These are phyloP conservation scores for Bromus sterilis DNA, from an alignment of 176 grass and related monocot genomes.

Conservation along the genomic window DNA sequence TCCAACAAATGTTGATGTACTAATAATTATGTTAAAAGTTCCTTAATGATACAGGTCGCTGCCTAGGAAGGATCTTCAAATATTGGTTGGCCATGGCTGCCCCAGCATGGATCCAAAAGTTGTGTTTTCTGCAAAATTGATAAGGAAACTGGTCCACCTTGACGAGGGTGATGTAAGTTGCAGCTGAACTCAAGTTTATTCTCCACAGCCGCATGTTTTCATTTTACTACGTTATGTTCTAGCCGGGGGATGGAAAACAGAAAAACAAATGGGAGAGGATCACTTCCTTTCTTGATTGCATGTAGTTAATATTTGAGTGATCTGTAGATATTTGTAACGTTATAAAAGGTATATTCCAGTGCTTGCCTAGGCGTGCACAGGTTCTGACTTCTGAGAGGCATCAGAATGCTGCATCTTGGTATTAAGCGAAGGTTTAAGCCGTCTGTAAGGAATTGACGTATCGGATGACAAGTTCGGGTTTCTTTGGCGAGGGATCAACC, in stretches of 20 bases:
- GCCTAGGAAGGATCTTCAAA: slow-evolving; percentile 81
- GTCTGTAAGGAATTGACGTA: not conserved
- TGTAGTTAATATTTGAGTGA: not conserved
- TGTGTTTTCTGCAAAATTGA: slow-evolving; percentile 88
- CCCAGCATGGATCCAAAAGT: slow-evolving; percentile 72
- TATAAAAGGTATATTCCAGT: not conserved
- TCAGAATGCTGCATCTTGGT: not conserved
- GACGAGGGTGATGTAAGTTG: slow-evolving; percentile 93
- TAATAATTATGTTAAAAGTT: slow-evolving; percentile 14
- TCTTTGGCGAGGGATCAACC: not conserved
- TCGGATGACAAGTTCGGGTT: not conserved
- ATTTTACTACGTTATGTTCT: not conserved
- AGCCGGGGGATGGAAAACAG: not conserved
- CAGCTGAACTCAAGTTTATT: slow-evolving; percentile 16
- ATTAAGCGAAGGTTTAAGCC: not conserved
- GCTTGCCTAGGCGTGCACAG: not conserved
- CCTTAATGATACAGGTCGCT: slow-evolving; percentile 48
- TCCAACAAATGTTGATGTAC: not conserved
- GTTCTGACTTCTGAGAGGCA: not conserved
- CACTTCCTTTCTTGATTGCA: not conserved
- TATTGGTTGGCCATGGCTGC: slow-evolving; percentile 87
- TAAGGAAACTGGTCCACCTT: slow-evolving; percentile 88
- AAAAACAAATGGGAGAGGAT: not conserved
- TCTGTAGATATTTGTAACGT: not conserved
- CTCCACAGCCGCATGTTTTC: not conserved